phyloP scores from a whole-genome alignment of 352 stramenopile species.

The Pilasporangium apinafurcum region DNA sequence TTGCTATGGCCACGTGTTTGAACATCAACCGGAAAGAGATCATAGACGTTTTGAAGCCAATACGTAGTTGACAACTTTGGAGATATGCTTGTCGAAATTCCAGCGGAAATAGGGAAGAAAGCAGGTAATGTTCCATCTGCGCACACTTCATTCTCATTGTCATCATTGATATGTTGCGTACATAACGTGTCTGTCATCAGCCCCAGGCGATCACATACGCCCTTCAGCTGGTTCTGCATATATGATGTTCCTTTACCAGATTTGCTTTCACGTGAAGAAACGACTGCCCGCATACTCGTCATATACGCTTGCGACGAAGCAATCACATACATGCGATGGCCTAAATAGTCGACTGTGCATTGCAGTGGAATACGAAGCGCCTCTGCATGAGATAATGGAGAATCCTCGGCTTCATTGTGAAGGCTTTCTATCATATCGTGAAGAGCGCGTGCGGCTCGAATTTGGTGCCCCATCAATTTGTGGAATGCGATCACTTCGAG shows the following conservation, averaged over 20 bases:
- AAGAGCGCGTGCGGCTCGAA: slow-evolving; percentile 32
- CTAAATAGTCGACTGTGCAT: slow-evolving; percentile 53
- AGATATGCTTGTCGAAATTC: too few relatives aligned
- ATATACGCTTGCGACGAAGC: slow-evolving; percentile 12
- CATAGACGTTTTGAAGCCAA: slow-evolving; percentile 22
- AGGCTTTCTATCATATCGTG: slow-evolving; percentile 14
- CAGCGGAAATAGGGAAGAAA: slow-evolving; percentile 13
- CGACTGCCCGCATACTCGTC: not conserved
- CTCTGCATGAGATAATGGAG: slow-evolving; percentile 1
- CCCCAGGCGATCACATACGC: slow-evolving; percentile 17
- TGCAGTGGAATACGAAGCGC: slow-evolving; percentile 37
- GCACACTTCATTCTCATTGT: not conserved
- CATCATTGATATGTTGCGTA: too few relatives aligned
- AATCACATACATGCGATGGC: slow-evolving; percentile 42
- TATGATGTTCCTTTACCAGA: not conserved
- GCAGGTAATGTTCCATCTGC: not conserved
- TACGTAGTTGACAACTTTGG: too few relatives aligned
- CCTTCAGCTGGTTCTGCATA: slow-evolving; percentile 9
- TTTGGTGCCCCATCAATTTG: slow-evolving; percentile 39
- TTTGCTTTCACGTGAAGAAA: too few relatives aligned
- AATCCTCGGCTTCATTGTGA: not conserved
- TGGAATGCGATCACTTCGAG: slow-evolving; percentile 8
- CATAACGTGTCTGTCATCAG: slow-evolving; percentile 27
- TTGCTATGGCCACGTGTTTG: too few relatives aligned
- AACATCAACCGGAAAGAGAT: slow-evolving; percentile 26